Evolutionary conservation across 176 grass and related monocot species (phyloP).

Genomic region (Otatea glauca): DNA sequence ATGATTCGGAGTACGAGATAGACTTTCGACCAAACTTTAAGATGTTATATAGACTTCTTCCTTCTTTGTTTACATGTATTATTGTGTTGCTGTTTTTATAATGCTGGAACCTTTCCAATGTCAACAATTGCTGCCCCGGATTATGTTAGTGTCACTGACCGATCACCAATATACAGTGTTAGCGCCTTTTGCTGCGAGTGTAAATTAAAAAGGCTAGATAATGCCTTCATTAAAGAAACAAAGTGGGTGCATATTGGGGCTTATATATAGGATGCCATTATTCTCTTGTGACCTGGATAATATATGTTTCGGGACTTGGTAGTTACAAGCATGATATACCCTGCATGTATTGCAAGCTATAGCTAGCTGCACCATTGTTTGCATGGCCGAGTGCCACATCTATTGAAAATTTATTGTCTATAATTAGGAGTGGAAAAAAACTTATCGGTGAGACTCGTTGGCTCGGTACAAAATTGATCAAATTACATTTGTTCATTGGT

Average conservation of each 20-base stretch:
- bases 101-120: slow-evolving; percentile 39
- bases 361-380: slow-evolving; percentile 12
- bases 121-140: slow-evolving; percentile 59
- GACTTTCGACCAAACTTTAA: too few species aligned
- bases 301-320: background rate
- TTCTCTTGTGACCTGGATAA: background rate
- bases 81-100: slow-evolving; percentile 26
- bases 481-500: too few species aligned
- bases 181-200: background rate
- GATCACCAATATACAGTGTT: background rate
- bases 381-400: background rate
- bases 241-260: slow-evolving; percentile 2
- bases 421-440: background rate
- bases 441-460: too few species aligned
- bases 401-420: background rate
- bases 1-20: too few species aligned
- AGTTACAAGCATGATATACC: background rate
- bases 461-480: too few species aligned
- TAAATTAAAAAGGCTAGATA: background rate
- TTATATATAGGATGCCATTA: slow-evolving; percentile 7
- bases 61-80: background rate
- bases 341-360: background rate
- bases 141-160: slow-evolving; percentile 31
- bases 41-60: too few species aligned
- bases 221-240: background rate